These are phyloP conservation scores for Scutellaria baicalensis DNA, from an alignment of 257 asterid genomes.

Conservation along the genomic window DNA sequence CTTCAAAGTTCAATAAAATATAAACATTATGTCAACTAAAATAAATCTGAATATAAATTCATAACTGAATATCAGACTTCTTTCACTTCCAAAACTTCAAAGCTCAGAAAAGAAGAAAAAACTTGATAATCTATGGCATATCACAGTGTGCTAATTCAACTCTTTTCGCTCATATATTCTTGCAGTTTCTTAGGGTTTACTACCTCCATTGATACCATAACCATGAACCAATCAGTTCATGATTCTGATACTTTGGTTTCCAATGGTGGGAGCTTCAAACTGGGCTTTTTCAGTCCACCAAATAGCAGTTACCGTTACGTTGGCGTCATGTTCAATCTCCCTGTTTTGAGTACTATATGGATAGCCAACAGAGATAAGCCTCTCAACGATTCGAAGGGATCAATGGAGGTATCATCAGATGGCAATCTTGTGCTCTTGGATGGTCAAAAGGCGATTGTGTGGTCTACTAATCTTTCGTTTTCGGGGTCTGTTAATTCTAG, in stretches of 20 bases:
- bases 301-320: slow-evolving; percentile 24
- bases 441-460: slow-evolving; percentile 20
- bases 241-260: slow-evolving; percentile 38
- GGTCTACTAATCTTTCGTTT: slow-evolving; percentile 24
- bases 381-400: slow-evolving; percentile 16
- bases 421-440: slow-evolving; percentile 40
- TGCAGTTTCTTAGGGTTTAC: neutral
- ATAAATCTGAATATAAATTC: neutral
- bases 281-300: slow-evolving; percentile 47
- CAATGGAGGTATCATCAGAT: slow-evolving; percentile 8
- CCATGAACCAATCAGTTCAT: slow-evolving; percentile 6
- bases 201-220: slow-evolving; percentile 15
- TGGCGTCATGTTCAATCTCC: slow-evolving; percentile 38
- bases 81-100: neutral
- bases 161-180: neutral
- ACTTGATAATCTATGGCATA: neutral
- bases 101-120: neutral
- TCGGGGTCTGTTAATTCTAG: neutral
- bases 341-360: slow-evolving; percentile 34
- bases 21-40: neutral
- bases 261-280: slow-evolving; percentile 17
- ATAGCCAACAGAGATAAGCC: slow-evolving; percentile 51
- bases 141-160: neutral
- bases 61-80: neutral
- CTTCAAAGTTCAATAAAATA: neutral